A percentile compares a stretch with the other conserved stretches of the same genome.
phyloP scores from a whole-genome alignment of 2,329 filamentous ascomycete genomes.

The Beauveria pseudobassiana region DNA sequence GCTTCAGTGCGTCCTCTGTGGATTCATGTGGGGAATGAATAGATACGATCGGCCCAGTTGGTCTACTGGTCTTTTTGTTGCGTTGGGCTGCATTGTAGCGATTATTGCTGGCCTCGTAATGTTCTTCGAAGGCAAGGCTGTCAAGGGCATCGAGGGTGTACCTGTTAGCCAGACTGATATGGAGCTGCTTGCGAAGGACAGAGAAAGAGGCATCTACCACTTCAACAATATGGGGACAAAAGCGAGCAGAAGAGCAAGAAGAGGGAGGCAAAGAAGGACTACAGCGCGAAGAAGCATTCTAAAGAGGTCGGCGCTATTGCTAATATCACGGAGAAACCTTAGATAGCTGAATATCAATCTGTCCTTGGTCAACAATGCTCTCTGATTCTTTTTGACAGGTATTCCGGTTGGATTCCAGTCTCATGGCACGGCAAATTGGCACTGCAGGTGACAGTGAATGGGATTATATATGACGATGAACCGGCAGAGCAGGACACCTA shows the following conservation, averaged over 20 bases:
- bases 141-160: conserved; percentile 67
- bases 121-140: conserved; percentile 62
- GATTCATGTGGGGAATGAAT: conserved; percentile 78
- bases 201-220: conserved; percentile 48
- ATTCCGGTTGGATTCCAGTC: too few relatives aligned
- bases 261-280: not conserved
- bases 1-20: conserved; percentile 64
- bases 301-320: not conserved
- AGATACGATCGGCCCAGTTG: conserved; percentile 67
- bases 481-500: too few relatives aligned
- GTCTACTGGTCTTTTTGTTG: conserved; percentile 74
- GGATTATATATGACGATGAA: too few relatives aligned
- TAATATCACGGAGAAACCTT: not conserved
- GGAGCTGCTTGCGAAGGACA: conserved; percentile 42
- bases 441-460: too few relatives aligned
- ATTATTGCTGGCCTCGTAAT: conserved; percentile 61
- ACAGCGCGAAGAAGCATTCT: not conserved
- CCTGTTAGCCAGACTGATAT: conserved; percentile 50
- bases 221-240: conserved; percentile 37
- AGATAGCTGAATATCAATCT: too few relatives aligned
- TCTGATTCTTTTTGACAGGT: too few relatives aligned
- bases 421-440: too few relatives aligned
- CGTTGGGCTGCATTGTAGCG: conserved; percentile 62
- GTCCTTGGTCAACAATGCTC: too few relatives aligned
- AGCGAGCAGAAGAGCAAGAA: conserved; percentile 17